phyloP scores from a whole-genome alignment of 805 yeast genomes.

The Wickerhamomyces tratensis region DNA sequence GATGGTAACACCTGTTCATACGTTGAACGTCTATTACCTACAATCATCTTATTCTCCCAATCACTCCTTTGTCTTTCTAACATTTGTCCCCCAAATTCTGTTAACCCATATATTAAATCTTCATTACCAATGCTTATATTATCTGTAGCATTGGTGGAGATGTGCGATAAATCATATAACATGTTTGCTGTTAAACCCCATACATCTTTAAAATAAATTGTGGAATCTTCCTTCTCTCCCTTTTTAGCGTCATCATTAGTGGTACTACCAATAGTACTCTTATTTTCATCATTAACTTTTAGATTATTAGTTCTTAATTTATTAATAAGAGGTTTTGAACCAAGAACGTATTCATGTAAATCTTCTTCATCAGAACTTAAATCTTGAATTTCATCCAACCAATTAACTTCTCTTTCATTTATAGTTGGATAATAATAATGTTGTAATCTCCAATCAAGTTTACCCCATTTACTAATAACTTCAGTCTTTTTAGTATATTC shows the following conservation, averaged over 20 bases:
- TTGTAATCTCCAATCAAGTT: slow-evolving; percentile 54
- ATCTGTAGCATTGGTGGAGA: slow-evolving; percentile 29
- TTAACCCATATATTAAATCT: slow-evolving; percentile 48
- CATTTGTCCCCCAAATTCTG: slow-evolving; percentile 49
- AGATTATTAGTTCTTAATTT: no score
- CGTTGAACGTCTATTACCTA: slow-evolving; percentile 16
- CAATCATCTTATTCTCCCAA: slow-evolving; percentile 47
- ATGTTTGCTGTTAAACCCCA: slow-evolving; percentile 84
- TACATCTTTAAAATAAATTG: slow-evolving; percentile 46
- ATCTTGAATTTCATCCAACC: slow-evolving; percentile 56
- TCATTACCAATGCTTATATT: slow-evolving; percentile 46
- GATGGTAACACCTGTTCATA: slow-evolving; percentile 25
- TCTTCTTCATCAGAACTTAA: slow-evolving; percentile 46
- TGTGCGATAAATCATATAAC: slow-evolving; percentile 56
- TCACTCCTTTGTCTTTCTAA: slow-evolving; percentile 32
- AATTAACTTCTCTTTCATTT: slow-evolving; percentile 44
- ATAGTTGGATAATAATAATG: slow-evolving; percentile 51
- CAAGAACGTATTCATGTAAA: background rate
- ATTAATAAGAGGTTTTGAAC: background rate
- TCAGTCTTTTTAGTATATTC: slow-evolving; percentile 24
- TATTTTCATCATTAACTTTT: no score
- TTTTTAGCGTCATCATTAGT: no score
- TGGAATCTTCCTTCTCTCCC: background rate
- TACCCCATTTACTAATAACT: slow-evolving; percentile 54
- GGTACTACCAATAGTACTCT: no score